phyloP scores from a whole-genome alignment of 306 rosid genomes.

The Inga laurina region DNA sequence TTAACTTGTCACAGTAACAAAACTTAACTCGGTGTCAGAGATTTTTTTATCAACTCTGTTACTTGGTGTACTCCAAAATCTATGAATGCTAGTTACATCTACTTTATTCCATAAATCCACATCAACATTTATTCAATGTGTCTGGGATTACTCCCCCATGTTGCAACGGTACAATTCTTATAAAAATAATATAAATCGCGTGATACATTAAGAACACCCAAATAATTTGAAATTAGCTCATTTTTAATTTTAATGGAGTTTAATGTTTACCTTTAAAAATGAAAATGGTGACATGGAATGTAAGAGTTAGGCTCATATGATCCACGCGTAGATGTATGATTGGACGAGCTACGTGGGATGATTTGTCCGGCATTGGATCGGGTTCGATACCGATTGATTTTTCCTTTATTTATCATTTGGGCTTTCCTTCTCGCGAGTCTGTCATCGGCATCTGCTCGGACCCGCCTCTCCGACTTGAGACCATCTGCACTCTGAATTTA shows the following conservation, averaged over 20 bases:
- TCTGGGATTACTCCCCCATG: too few relatives aligned
- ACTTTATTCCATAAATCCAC: too few relatives aligned
- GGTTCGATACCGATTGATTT: neutral
- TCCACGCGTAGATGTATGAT: neutral
- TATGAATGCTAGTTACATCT: too few relatives aligned
- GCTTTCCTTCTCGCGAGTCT: neutral
- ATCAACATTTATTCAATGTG: too few relatives aligned
- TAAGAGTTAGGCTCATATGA: neutral
- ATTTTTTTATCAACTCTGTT: neutral
- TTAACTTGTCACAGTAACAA: neutral
- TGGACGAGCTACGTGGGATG: neutral
- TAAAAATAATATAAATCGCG: too few relatives aligned
- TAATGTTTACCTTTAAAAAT: neutral
- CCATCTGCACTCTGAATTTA: neutral
- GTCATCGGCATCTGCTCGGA: neutral
- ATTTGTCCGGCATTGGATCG: neutral
- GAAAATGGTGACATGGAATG: neutral
- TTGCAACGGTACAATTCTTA: too few relatives aligned
- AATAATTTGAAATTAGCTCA: neutral
- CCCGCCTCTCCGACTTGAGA: neutral
- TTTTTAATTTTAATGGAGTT: neutral
- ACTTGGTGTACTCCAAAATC: too few relatives aligned
- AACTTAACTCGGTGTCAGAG: too few relatives aligned
- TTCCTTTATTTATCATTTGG: neutral
- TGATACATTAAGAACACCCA: neutral